Conservation (phyloP, 2,329 filamentous ascomycete species). For the Falciphora oryzae region DNA sequence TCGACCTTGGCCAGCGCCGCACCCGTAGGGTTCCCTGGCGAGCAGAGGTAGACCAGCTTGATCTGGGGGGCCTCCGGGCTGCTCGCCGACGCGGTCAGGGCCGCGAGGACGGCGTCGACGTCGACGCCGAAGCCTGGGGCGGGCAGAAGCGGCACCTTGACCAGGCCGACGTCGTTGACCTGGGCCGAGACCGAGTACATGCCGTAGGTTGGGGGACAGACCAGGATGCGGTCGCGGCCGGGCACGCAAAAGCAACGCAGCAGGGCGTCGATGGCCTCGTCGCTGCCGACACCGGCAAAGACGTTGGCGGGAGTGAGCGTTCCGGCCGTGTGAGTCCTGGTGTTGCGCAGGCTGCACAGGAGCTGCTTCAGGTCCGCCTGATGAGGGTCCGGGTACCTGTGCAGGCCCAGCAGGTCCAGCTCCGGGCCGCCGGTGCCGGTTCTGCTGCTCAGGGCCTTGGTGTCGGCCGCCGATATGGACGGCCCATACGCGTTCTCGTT, state of each 20-base stretch:
- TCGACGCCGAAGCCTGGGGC: constrained; percentile 71
- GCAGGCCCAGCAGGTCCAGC: constrained; percentile 73
- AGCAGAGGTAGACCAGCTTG: constrained; percentile 90
- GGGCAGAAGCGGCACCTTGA: constrained; percentile 75
- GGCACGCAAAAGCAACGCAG: constrained; percentile 90
- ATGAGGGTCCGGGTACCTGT: constrained; percentile 96
- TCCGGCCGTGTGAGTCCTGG: constrained; percentile 70
- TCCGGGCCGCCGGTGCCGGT: constrained; percentile 42
- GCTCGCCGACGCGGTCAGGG: constrained; percentile 42
- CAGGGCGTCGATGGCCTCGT: constrained; percentile 94
- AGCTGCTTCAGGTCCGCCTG: constrained; percentile 79
- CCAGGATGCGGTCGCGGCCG: constrained; percentile 81
- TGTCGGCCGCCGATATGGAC: constrained; percentile 52
- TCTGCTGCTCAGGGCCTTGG: constrained; percentile 27
- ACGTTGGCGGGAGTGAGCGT: constrained; percentile 73
- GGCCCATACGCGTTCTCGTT: constrained; percentile 98
- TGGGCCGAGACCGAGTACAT: constrained; percentile 96
- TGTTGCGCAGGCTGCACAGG: constrained; percentile 83
- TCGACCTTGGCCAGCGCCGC: constrained; percentile 70
- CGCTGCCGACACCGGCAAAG: constrained; percentile 92
- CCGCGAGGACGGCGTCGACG: constrained; percentile 58
- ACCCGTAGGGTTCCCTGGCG: constrained; percentile 90
- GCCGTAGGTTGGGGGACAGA: constrained; percentile 94
- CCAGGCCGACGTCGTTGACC: constrained; percentile 83
- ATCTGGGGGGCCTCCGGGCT: constrained; percentile 36